phyloP scores from a whole-genome alignment of 352 stramenopile genomes.

The Phytopythium oedochilum region DNA sequence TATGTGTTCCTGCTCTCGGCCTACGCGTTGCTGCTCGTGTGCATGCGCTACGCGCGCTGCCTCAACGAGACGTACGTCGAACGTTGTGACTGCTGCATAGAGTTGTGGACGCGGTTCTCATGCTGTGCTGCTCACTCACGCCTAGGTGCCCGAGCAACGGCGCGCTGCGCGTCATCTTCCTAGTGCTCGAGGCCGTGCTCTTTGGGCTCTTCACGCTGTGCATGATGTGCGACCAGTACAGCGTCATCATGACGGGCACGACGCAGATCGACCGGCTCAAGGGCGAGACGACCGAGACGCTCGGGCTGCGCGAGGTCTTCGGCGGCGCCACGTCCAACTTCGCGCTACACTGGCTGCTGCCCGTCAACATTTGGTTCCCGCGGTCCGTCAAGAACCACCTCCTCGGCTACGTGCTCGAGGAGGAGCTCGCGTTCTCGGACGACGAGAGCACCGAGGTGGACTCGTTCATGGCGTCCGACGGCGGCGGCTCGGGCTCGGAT shows the following conservation, averaged over 20 bases:
- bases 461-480: conserved; percentile 59
- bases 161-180: conserved; percentile 74
- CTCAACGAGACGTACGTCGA: conserved; percentile 73
- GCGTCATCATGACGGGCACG: conserved; percentile 93
- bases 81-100: background rate
- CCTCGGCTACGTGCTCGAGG: conserved; percentile 79
- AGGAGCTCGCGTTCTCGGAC: conserved; percentile 56
- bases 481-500: conserved; percentile 15
- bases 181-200: conserved; percentile 88
- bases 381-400: conserved; percentile 82
- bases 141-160: conserved; percentile 68
- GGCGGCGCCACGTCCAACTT: conserved; percentile 55
- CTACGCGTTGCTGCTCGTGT: conserved; percentile 93
- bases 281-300: conserved; percentile 68
- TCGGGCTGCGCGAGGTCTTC: conserved; percentile 84
- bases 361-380: conserved; percentile 86
- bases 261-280: conserved; percentile 98
- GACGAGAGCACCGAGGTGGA: conserved; percentile 76
- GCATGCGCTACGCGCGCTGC: conserved; percentile 86
- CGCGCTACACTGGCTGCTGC: conserved; percentile 72
- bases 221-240: conserved; percentile 99
- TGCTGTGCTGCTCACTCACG: conserved; percentile 4
- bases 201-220: conserved; percentile 99
- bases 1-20: conserved; percentile 93
- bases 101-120: background rate